These are phyloP conservation scores for Lachnellula suecica DNA, from an alignment of 2,329 filamentous ascomycete genomes.

Conservation along the genomic window DNA sequence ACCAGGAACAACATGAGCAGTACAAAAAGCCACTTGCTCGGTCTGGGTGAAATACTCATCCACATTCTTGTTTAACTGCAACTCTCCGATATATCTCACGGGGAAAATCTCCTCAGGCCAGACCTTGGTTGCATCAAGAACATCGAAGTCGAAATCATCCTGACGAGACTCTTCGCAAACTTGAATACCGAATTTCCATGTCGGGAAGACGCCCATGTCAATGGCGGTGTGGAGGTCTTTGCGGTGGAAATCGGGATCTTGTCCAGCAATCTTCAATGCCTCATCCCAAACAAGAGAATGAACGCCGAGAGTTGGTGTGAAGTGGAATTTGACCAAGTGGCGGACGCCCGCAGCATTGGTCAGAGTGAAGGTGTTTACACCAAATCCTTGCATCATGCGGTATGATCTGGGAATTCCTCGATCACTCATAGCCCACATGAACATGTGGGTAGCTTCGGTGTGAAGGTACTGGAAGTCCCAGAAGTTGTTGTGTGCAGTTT, in stretches of 20 bases:
- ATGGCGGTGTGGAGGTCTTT: conserved; percentile 77
- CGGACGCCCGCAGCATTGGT: conserved; percentile 67
- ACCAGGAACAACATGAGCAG: conserved; percentile 74
- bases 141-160: conserved; percentile 81
- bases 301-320: conserved; percentile 71
- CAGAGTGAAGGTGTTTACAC: conserved; percentile 76
- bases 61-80: conserved; percentile 76
- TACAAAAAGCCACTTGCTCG: conserved; percentile 82
- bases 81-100: conserved; percentile 73
- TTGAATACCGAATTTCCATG: conserved; percentile 84
- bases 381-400: conserved; percentile 85
- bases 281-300: conserved; percentile 76
- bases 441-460: conserved; percentile 75
- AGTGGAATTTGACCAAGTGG: conserved; percentile 77
- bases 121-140: conserved; percentile 81
- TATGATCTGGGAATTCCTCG: conserved; percentile 71
- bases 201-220: conserved; percentile 66
- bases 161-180: conserved; percentile 68
- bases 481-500: conserved; percentile 72
- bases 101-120: conserved; percentile 80
- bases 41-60: conserved; percentile 83
- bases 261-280: conserved; percentile 69
- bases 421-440: conserved; percentile 77
- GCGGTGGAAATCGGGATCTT: conserved; percentile 80
- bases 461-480: conserved; percentile 73